phyloP scores from a whole-genome alignment of 2,329 filamentous ascomycete species.

The Whalleya microplaca region DNA sequence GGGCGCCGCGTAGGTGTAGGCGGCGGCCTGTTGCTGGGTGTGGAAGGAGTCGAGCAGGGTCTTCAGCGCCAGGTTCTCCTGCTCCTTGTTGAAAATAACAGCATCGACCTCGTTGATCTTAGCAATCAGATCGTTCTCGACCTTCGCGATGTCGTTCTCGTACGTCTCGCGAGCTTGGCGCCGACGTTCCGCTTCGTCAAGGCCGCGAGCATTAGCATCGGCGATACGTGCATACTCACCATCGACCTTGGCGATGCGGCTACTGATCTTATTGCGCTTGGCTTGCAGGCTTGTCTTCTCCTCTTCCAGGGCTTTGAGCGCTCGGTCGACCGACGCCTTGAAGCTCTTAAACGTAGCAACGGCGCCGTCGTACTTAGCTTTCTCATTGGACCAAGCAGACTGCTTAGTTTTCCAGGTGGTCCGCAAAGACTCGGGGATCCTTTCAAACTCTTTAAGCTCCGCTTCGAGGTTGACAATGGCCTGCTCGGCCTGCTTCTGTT shows the following conservation, averaged over 20 bases:
- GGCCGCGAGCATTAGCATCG: slow-evolving; percentile 67
- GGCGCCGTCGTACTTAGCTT: slow-evolving; percentile 62
- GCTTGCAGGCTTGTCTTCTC: slow-evolving; percentile 67
- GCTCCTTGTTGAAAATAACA: slow-evolving; percentile 44
- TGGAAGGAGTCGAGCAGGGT: slow-evolving; percentile 46
- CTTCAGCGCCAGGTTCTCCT: slow-evolving; percentile 44
- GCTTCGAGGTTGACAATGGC: slow-evolving; percentile 58
- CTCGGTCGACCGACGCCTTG: slow-evolving; percentile 65
- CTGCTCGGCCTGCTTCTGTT: slow-evolving; percentile 67
- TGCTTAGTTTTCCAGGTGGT: slow-evolving; percentile 60
- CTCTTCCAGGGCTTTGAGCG: slow-evolving; percentile 64
- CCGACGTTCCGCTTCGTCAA: slow-evolving; percentile 65
- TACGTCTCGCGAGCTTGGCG: slow-evolving; percentile 54
- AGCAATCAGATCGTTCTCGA: slow-evolving; percentile 49
- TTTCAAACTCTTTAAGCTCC: slow-evolving; percentile 67
- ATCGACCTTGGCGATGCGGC: slow-evolving; percentile 72
- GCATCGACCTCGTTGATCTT: slow-evolving; percentile 43
- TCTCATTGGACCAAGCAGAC: slow-evolving; percentile 57
- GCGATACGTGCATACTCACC: slow-evolving; percentile 72
- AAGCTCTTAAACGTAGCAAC: slow-evolving; percentile 58
- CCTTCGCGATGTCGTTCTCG: slow-evolving; percentile 49
- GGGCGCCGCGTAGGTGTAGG: slow-evolving; percentile 38
- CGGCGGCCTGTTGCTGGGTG: slow-evolving; percentile 38
- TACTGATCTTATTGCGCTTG: slow-evolving; percentile 73
- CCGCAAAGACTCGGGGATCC: slow-evolving; percentile 64